Conservation (phyloP, 1,284 basidiomycete genomes). For the Boletus mariae region DNA sequence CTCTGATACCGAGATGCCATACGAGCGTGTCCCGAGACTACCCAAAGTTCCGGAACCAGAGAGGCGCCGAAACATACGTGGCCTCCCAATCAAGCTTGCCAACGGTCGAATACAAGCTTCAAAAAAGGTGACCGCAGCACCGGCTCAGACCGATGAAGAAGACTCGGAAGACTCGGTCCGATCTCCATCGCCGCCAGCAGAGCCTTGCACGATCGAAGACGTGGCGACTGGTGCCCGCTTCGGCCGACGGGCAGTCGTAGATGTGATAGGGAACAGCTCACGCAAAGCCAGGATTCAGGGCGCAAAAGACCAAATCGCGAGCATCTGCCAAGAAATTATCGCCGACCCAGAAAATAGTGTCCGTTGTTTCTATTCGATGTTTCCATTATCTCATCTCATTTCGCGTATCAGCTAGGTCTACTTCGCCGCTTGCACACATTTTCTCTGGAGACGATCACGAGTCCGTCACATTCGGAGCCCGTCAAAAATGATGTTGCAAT, state of each 20-base stretch:
- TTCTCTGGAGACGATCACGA: slow-evolving; percentile 67
- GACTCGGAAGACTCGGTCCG: slow-evolving; percentile 31
- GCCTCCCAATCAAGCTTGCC: slow-evolving; percentile 83
- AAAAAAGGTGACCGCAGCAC: slow-evolving; percentile 40
- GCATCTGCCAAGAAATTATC: slow-evolving; percentile 85
- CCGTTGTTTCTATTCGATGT: slow-evolving; percentile 28
- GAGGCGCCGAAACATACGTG: slow-evolving; percentile 52
- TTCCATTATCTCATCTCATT: slow-evolving; percentile 17
- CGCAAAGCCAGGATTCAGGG: slow-evolving; percentile 66
- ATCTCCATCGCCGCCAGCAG: slow-evolving; percentile 26
- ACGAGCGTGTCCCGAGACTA: slow-evolving; percentile 60
- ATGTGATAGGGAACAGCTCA: slow-evolving; percentile 68
- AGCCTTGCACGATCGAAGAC: slow-evolving; percentile 48
- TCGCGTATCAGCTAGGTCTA: slow-evolving; percentile 64
- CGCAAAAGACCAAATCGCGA: slow-evolving; percentile 88
- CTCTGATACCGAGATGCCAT: slow-evolving; percentile 70
- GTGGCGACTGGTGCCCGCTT: slow-evolving; percentile 76
- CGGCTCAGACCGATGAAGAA: slow-evolving; percentile 38
- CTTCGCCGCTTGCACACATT: slow-evolving; percentile 85
- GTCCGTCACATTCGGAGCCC: slow-evolving; percentile 61
- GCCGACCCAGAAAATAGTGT: slow-evolving; percentile 84
- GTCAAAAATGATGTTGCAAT: slow-evolving; percentile 79
- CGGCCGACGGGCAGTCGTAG: slow-evolving; percentile 75
- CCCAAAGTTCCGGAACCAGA: slow-evolving; percentile 44
- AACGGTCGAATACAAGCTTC: slow-evolving; percentile 71